These are phyloP conservation scores for Fusarium nanum DNA, from an alignment of 2,329 filamentous ascomycete genomes.

Conservation along the genomic window DNA sequence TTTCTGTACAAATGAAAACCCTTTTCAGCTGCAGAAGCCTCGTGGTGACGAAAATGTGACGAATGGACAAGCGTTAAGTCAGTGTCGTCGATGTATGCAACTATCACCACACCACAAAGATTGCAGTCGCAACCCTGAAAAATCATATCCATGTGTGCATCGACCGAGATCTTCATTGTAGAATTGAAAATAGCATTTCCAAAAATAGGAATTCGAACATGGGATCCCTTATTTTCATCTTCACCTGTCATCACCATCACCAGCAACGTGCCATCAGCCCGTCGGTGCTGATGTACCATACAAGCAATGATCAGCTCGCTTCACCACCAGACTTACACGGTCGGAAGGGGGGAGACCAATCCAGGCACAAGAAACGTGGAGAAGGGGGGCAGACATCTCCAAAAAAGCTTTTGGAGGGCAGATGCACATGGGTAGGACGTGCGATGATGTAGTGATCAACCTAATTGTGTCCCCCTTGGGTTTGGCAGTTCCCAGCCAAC, in stretches of 20 bases:
- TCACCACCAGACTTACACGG: constrained; percentile 28
- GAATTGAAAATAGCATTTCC: constrained; percentile 38
- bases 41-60: constrained; percentile 4
- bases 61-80: constrained; percentile 4
- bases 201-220: constrained; percentile 32
- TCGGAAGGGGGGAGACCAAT: constrained; percentile 8
- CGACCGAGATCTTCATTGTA: constrained; percentile 21
- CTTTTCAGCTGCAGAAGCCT: neutral
- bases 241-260: constrained; percentile 27
- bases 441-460: constrained; percentile 43
- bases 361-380: constrained; percentile 29
- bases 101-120: constrained; percentile 10
- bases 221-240: constrained; percentile 15
- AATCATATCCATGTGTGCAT: constrained; percentile 1
- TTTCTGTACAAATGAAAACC: neutral
- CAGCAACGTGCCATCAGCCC: constrained; percentile 31
- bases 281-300: constrained; percentile 26
- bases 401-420: constrained; percentile 35
- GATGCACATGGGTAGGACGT: constrained; percentile 39
- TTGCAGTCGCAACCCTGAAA: constrained; percentile 1
- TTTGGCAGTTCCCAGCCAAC: constrained; percentile 34
- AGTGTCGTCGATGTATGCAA: constrained; percentile 11
- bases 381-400: constrained; percentile 30
- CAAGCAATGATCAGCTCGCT: constrained; percentile 37
- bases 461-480: constrained; percentile 33